Conservation (phyloP, 2,329 filamentous ascomycete species). For the Fusarium metavorans region DNA sequence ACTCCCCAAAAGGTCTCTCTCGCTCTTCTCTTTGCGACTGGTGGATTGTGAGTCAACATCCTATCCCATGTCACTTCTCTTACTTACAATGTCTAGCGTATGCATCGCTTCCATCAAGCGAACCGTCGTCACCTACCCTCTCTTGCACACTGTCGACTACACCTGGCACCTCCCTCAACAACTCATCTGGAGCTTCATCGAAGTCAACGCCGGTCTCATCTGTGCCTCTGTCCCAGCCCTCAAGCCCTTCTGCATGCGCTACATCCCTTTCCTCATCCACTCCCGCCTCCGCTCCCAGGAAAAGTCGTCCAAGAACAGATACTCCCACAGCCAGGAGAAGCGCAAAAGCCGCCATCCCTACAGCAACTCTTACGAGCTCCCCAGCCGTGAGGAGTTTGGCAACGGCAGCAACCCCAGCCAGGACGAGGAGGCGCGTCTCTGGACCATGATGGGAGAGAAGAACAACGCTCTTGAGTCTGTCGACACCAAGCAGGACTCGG, state of each 20-base stretch:
- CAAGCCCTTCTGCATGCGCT: conserved; percentile 59
- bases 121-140: conserved; percentile 41
- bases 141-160: conserved; percentile 41
- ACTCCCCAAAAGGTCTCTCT: conserved; percentile 63
- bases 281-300: conserved; percentile 40
- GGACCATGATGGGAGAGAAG: conserved; percentile 22
- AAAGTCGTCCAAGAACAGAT: conserved; percentile 28
- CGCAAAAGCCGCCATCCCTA: conserved; percentile 28
- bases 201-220: conserved; percentile 62
- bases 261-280: conserved; percentile 43
- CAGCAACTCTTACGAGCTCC: conserved; percentile 41
- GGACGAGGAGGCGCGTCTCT: conserved; percentile 43
- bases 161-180: conserved; percentile 44
- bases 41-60: conserved; percentile 42
- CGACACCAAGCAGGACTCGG: conserved; percentile 32
- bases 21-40: conserved; percentile 55
- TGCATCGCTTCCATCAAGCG: conserved; percentile 46
- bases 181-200: conserved; percentile 59
- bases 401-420: conserved; percentile 15
- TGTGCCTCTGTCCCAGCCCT: conserved; percentile 63
- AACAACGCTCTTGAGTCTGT: conserved; percentile 13
- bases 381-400: conserved; percentile 30
- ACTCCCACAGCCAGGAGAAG: conserved; percentile 30
- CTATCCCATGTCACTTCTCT: not conserved
- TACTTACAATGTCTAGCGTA: conserved; percentile 33